These are phyloP conservation scores for Rhizoclosmatium sp. DNA, from an alignment of 192 early-diverging fungal genomes.

Conservation along the genomic window DNA sequence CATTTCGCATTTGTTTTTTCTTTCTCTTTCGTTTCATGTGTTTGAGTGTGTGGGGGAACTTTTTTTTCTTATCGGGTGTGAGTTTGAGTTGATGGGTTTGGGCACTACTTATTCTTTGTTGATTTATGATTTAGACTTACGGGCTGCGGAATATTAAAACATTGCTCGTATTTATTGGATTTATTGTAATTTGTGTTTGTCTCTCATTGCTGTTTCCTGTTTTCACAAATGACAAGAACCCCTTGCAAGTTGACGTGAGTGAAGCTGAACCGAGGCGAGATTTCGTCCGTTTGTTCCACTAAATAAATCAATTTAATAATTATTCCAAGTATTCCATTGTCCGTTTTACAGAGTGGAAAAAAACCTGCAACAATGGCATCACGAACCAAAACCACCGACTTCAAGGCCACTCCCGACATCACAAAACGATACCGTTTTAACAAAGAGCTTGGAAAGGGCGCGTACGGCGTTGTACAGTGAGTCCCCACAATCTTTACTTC, in stretches of 20 bases:
- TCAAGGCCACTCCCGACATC: slow-evolving; percentile 37
- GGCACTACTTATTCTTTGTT: neutral
- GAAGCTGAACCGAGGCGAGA: no score
- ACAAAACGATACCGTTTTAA: slow-evolving; percentile 47
- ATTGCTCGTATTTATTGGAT: neutral
- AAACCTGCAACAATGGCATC: neutral
- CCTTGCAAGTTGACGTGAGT: no score
- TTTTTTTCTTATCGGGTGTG: neutral
- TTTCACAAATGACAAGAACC: no score
- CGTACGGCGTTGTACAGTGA: slow-evolving; percentile 48
- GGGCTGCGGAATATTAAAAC: neutral
- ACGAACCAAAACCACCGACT: neutral
- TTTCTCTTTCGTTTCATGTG: slow-evolving; percentile 6
- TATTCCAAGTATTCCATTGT: no score
- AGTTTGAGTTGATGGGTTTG: neutral
- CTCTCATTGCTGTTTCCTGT: neutral
- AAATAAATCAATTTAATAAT: no score
- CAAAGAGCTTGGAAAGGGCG: slow-evolving; percentile 45
- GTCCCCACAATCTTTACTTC: neutral
- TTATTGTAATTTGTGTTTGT: neutral
- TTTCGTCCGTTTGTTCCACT: neutral
- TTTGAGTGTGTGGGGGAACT: neutral
- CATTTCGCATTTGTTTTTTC: neutral
- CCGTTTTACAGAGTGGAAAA: neutral
- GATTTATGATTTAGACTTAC: neutral